Evolutionary conservation across 352 stramenopile genomes (phyloP).

Genomic region (Pythium dissimile): DNA sequence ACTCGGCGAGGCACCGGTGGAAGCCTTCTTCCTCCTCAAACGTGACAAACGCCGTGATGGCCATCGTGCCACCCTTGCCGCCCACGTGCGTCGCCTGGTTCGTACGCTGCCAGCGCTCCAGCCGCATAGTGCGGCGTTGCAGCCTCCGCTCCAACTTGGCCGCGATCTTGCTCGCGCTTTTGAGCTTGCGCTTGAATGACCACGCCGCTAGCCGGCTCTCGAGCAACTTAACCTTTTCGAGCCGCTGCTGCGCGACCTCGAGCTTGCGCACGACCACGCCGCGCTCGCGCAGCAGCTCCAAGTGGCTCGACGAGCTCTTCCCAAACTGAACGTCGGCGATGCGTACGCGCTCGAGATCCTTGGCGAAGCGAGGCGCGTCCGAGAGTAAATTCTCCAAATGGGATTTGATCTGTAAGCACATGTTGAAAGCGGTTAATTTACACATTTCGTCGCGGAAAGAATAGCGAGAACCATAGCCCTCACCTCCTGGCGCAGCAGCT

Average conservation of each 20-base stretch:
- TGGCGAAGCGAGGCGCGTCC: constrained; percentile 43
- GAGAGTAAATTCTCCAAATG: constrained; percentile 67
- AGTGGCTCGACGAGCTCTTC: constrained; percentile 55
- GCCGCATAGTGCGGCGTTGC: constrained; percentile 34
- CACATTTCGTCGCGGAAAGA: background rate
- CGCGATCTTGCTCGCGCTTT: constrained; percentile 40
- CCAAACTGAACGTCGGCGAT: constrained; percentile 82
- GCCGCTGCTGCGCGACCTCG: constrained; percentile 58
- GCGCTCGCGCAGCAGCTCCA: constrained; percentile 58
- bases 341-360: constrained; percentile 51
- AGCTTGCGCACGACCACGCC: constrained; percentile 59
- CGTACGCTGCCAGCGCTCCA: constrained; percentile 40
- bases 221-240: constrained; percentile 64
- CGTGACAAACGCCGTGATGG: constrained; percentile 78
- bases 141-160: constrained; percentile 45
- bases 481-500: constrained; percentile 61
- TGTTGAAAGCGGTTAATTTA: background rate
- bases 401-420: constrained; percentile 37
- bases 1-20: constrained; percentile 73
- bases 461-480: background rate
- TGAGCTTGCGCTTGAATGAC: constrained; percentile 41
- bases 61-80: constrained; percentile 24
- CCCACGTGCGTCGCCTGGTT: constrained; percentile 13
- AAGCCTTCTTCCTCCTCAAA: constrained; percentile 83
- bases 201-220: constrained; percentile 33